Evolutionary conservation across 1,284 basidiomycete species (phyloP), one percentile per base, ranked within the genome.

Genomic region (Sutorius eximius): DNA sequence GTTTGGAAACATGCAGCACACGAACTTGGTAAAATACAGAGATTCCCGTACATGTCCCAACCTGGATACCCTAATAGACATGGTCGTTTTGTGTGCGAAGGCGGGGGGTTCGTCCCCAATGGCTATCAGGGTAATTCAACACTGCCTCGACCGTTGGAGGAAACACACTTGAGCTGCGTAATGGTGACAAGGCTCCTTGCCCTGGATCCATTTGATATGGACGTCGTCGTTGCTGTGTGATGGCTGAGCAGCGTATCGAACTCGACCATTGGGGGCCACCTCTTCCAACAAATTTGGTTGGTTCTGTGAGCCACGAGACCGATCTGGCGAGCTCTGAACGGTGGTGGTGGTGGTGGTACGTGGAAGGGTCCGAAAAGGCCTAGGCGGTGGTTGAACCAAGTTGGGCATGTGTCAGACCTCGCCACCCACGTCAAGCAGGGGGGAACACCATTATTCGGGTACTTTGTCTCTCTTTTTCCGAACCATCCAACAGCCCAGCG

Each of bases 371-470:
- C 18, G 49, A 60, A 61, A 52, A 56, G 57, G 57, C 20, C 53
- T 41, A 41, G 32, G 52, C 65, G 50, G 65, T 61, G 44, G 42
- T 46, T n/a, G 40, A 49, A 45, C 43, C 33, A 12, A 37, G 41
- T 45, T 44, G 51, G 63, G 56, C 51, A 58, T 67, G 62, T 61
- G 65, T 65, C 57, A 60, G 29, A 45, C 51, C 51, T 45, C 30
- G 22, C 50, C 58, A 27, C 51, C 42, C 55, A 27, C 61, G 52
- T 46, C 59, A 59, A 45, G 47, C 27, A 9, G 29, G 40, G 44
- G 45, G 29, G 12, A 9, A 47, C 11, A 7, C 2, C 33, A 16
- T 18, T 8, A n/a, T 15, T 40, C 45, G 20, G n/a, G n/a, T n/a
- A 37, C 49, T 33, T 33, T 47, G 41, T 49, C 45, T 48, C 49